Conservation (phyloP, 1,139 yeast species). For the Yamadazyma dushanensis region DNA sequence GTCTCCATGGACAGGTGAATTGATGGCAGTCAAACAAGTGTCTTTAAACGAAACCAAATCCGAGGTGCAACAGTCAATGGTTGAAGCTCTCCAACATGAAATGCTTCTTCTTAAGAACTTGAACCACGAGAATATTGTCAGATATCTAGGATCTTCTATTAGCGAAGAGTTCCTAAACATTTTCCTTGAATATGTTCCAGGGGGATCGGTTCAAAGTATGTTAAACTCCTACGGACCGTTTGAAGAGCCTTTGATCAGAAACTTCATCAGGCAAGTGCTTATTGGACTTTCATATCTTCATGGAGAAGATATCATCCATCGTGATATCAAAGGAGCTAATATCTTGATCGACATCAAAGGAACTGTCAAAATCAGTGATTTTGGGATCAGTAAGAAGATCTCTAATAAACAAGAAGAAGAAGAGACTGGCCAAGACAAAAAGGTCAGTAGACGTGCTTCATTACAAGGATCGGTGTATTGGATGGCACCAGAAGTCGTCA, state of each 20-base stretch:
- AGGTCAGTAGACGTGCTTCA: constrained; percentile 67
- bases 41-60: constrained; percentile 54
- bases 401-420: constrained; percentile 25
- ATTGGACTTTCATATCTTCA: constrained; percentile 82
- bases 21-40: constrained; percentile 97
- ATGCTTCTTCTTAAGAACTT: constrained; percentile 75
- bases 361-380: constrained; percentile 88
- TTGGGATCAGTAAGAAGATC: constrained; percentile 87
- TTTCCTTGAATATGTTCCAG: constrained; percentile 93
- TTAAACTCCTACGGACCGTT: constrained; percentile 84
- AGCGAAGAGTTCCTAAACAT: constrained; percentile 74
- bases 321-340: constrained; percentile 94
- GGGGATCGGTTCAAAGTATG: constrained; percentile 92
- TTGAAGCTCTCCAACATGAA: constrained; percentile 84
- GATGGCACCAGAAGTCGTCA: constrained; percentile 99
- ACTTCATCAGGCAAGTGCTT: constrained; percentile 80
- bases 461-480: constrained; percentile 93
- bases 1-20: constrained; percentile 89
- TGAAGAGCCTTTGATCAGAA: constrained; percentile 84
- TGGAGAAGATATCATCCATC: constrained; percentile 78
- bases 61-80: constrained; percentile 59
- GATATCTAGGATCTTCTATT: constrained; percentile 82
- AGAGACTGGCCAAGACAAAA: constrained; percentile 18
- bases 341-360: constrained; percentile 88
- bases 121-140: constrained; percentile 89